Evolutionary conservation across 1,284 basidiomycete genomes (phyloP), one percentile per base, ranked within the genome.

Genomic region (Moniliophthora roreri): DNA sequence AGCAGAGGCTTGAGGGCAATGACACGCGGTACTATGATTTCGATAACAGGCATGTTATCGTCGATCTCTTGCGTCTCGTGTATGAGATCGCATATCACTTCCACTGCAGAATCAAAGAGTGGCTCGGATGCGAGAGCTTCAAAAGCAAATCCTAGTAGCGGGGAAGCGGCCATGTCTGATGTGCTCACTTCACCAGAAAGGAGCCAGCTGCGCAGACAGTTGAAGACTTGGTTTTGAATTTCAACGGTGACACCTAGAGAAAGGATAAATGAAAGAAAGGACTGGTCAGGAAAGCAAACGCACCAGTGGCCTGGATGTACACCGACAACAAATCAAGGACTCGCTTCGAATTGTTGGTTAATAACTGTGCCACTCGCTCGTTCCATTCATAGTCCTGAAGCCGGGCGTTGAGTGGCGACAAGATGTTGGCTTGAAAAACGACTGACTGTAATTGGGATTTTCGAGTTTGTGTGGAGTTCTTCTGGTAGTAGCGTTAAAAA

Each of bases 51-150:
- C 84, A 95, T 91, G 66, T 95, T 96, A 47, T 99, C 96, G 58
- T 97, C 88, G 23, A 98, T 81, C 70, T 99, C 97, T 71, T 98
- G 96, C 0, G 97, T 99, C 69, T 99, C 97, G 70, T 98, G 95
- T 55, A 99, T 95, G 60, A 98, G 74, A 66, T 98, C 95, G 70
- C 93, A 96, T 51, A 98, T 79, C 40, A 93, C 87, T 60, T 98
- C 92, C 38, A 96, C 93, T 0, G 94, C 95, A 1, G 88, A 71
- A 65, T 99, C 97, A 66, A 99, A 99, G 9, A 99, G 80, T 45
- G 85, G 80, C 26, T 97, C 92, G 1, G 89, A 89, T 9, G 79
- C 79, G 18, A 99, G 79, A 2, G 95, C 91, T 55, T 91, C 85
- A 66, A 98, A 97, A 13, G 89, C 81, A 63, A 86, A 88, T 9